Base-by-base conservation (phyloP, 2,329 filamentous ascomycete species). In the Gremmenia infestans region DNA sequence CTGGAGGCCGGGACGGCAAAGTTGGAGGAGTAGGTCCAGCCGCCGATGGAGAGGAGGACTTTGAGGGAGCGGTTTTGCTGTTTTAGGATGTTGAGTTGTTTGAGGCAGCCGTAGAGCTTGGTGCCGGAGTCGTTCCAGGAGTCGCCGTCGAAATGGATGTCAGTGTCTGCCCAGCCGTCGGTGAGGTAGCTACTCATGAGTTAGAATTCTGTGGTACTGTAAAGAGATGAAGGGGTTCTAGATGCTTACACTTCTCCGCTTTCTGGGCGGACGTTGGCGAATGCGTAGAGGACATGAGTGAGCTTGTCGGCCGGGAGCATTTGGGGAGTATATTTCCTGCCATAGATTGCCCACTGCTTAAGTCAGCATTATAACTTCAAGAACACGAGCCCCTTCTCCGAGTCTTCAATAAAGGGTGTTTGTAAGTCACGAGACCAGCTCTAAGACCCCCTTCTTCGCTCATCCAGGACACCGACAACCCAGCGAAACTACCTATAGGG, bases 21-120 rank as follows among this genome's bases (percentile, higher is more conserved):
- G 74, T 96, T 94, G 71, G 81, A 76, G 60, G 87, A 89, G 72
- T 96, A 96, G 0, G 91, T 96, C 91, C 91, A 97, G 50, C 93
- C 93, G 59, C 92, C 92, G 59, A 97, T 89, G 53, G 87, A 91
- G 4, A 97, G 81, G 12, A 97, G 79, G 3, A 94, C 77, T 72
- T 96, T 96, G 59, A 97, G 78, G 63, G 92, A 86, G 48, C 91
- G 86, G 72, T 96, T 89, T 59, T 80, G 78, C 61, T 83, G 82
- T 76, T 97, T 97, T 47, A 92, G 81, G 1, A 96, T 77, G 70
- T 89, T 90, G 37, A 96, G 81, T 73, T 96, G 91, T 76, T 96
- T 96, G 61, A 94, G 72, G 70, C 89, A 93, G 51, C 92, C 92
- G 70, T 95, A 96, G 37, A 95, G 77, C 71, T 97, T 96, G 58